Conservation (phyloP, 352 stramenopile species). For the Phytophthora constricta region DNA sequence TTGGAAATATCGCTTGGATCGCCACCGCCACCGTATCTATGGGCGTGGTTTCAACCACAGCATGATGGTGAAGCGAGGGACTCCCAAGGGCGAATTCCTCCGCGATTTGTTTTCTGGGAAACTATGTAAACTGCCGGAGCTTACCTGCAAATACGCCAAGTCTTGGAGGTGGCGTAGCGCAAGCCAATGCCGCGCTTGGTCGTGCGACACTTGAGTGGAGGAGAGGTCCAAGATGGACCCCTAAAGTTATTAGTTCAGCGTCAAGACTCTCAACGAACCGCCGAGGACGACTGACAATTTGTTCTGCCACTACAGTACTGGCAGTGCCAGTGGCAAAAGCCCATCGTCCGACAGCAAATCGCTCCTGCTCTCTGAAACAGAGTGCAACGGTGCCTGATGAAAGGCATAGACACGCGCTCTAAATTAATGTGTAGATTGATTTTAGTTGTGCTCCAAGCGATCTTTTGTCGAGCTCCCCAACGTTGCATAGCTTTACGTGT, state of each 20-base stretch:
- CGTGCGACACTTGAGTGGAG: neutral
- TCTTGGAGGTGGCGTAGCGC: neutral
- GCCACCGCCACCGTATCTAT: neutral
- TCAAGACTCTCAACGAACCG: neutral
- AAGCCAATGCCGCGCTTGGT: neutral
- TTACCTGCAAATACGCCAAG: neutral
- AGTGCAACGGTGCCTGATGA: neutral
- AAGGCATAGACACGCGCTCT: neutral
- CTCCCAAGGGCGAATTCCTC: no score
- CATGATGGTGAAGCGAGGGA: neutral
- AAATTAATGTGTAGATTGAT: no score
- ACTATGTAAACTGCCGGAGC: neutral
- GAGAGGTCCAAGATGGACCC: no score
- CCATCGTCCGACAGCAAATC: neutral
- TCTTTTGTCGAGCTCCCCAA: no score
- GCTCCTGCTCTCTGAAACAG: neutral
- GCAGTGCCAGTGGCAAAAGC: no score
- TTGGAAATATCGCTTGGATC: neutral
- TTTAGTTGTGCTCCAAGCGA: no score
- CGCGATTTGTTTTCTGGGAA: neutral
- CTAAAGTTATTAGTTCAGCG: no score
- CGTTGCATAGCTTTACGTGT: no score
- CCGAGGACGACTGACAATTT: neutral
- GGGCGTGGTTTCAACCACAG: neutral
- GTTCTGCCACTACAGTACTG: no score